Conservation (phyloP, 352 stramenopile genomes). For the Paralagenidium karlingii region DNA sequence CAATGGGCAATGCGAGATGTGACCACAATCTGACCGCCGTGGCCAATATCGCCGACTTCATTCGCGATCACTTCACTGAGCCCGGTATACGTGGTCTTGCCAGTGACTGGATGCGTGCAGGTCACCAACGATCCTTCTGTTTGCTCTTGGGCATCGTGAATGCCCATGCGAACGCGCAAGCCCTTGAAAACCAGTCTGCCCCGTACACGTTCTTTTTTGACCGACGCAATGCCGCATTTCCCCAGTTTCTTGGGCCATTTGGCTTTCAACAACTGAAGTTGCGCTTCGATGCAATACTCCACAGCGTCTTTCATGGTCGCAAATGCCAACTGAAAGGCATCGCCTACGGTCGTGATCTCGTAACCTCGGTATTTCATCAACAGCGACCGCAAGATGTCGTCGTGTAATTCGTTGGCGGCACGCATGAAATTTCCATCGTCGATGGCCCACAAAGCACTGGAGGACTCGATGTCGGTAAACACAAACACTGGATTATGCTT, state of each 20-base stretch:
- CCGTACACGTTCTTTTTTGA: conserved; percentile 15
- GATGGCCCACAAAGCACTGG: conserved; percentile 27
- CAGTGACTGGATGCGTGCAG: conserved; percentile 24
- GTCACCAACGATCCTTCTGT: conserved; percentile 32
- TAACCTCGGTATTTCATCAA: conserved; percentile 26
- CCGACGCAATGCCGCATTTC: conserved; percentile 8
- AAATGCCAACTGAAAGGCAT: conserved; percentile 49
- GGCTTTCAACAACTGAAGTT: conserved; percentile 20
- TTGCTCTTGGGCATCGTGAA: conserved; percentile 23
- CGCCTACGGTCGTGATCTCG: conserved; percentile 38
- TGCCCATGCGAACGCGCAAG: conserved; percentile 35
- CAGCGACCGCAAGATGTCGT: conserved; percentile 28
- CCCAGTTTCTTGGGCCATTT: conserved; percentile 28
- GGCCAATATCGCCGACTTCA: conserved; percentile 27
- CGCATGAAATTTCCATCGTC: conserved; percentile 24
- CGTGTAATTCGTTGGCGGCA: conserved; percentile 36
- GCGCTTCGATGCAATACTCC: conserved; percentile 34
- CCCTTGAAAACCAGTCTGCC: conserved; percentile 32
- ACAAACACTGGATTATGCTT: conserved; percentile 43
- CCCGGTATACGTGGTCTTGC: conserved; percentile 34
- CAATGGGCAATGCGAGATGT: conserved; percentile 24
- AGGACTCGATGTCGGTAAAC: conserved; percentile 53
- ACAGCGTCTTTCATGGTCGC: conserved; percentile 35
- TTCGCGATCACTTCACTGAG: conserved; percentile 35
- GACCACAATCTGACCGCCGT: conserved; percentile 33